Evolutionary conservation across 169 alveolate species (phyloP), one percentile per base, ranked within the genome.

Genomic region (Plasmodium ovale): DNA sequence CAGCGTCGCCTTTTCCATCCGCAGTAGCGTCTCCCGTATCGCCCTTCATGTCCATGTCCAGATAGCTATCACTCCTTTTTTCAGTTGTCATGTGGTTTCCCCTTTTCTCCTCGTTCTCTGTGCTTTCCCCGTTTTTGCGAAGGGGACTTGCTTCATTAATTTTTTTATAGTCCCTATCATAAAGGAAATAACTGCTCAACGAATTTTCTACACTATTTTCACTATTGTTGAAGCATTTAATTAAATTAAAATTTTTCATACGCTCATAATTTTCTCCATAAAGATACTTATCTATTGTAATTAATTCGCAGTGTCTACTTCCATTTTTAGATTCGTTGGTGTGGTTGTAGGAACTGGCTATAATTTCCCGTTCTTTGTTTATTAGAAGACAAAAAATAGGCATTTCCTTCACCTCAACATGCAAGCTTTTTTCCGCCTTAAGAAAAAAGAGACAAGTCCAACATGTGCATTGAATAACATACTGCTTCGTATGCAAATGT

Each of bases 301-400:
- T 82, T n/a, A 82, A 42, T 35, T 82, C 90, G 65, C 90, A 65
- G 35, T 82, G 90, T 21, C 90, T 64, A 39, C 72, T 49, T 19
- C 90, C 90, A 67, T 82, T 82, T 53, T 82, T 82, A 19, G 90
- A 49, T 64, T 65, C 74, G 10, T 82, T 82, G 4, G 90, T 82
- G 68, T 64, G 42, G 44, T 82, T 82, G 29, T 82, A 82, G 6
- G 90, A 82, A 31, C 84, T 65, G 14, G 84, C 49, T 56, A 82
- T 12, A 16, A 82, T 82, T 82, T 82, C 19, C 62, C 14, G 33
- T 65, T 82, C 25, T 21, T 82, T 82, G 49, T 82, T 82, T 82
- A 82, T 82, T 14, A 82, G 35, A 16, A 82, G 31, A 42, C 82
- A 82, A 31, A 65, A 82, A 49, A 82, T 82, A 3, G 90, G 90